phyloP scores from a whole-genome alignment of 306 rosid species.

The Lathyrus oleraceus region DNA sequence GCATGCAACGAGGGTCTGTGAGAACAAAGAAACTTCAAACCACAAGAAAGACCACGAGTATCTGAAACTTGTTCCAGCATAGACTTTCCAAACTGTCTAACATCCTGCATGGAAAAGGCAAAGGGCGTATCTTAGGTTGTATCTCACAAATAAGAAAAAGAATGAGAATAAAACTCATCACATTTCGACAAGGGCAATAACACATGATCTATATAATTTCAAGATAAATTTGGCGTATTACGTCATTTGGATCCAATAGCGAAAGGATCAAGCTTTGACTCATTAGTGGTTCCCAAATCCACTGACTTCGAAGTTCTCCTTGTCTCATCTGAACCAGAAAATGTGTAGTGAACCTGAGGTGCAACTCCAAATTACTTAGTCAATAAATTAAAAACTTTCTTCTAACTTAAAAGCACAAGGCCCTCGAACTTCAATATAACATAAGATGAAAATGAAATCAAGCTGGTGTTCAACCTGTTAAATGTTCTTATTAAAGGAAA shows the following conservation, averaged over 20 bases:
- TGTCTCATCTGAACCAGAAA: slow-evolving; percentile 71
- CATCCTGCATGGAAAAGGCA: slow-evolving; percentile 50
- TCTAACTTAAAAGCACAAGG: slow-evolving; percentile 27
- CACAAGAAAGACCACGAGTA: slow-evolving; percentile 78
- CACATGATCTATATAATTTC: slow-evolving; percentile 11
- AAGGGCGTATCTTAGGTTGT: not conserved
- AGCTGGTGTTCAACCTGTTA: slow-evolving; percentile 61
- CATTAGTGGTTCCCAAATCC: slow-evolving; percentile 96
- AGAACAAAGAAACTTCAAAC: slow-evolving; percentile 88
- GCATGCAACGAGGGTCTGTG: slow-evolving; percentile 54
- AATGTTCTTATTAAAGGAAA: slow-evolving; percentile 65
- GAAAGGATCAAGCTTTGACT: slow-evolving; percentile 90
- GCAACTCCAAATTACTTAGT: slow-evolving; percentile 46
- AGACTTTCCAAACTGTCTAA: slow-evolving; percentile 88
- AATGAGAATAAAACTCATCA: slow-evolving; percentile 24
- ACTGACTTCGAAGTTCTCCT: slow-evolving; percentile 69
- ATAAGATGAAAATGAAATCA: slow-evolving; percentile 33
- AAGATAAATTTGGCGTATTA: slow-evolving; percentile 40
- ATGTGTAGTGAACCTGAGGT: slow-evolving; percentile 83
- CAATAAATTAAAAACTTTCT: slow-evolving; percentile 26
- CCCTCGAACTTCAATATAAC: slow-evolving; percentile 22
- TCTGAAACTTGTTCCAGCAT: slow-evolving; percentile 82
- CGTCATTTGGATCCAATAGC: slow-evolving; percentile 86
- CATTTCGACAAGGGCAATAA: slow-evolving; percentile 23
- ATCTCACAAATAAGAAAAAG: slow-evolving; percentile 28